These are phyloP conservation scores for Litsea cubeba DNA, from an alignment of 164 flowering plant genomes.

Conservation along the genomic window DNA sequence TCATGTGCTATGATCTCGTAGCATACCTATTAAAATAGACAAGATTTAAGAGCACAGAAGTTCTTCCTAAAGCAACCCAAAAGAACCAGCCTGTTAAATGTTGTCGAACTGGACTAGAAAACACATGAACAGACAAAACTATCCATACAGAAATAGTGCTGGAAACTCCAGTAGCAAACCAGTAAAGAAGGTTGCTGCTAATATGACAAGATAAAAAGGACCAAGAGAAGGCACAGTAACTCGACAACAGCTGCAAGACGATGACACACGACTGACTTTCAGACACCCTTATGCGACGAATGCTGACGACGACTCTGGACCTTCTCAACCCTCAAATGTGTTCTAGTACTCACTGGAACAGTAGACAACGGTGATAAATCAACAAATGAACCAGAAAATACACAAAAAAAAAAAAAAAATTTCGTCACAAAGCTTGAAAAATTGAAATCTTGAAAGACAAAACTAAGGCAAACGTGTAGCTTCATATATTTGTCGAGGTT, in stretches of 20 bases:
- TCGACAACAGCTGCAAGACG: conserved; percentile 70
- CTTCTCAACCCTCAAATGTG: conserved; percentile 48
- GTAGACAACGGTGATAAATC: conserved; percentile 58
- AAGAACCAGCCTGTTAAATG: conserved; percentile 15
- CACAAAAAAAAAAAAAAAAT: background rate
- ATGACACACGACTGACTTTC: conserved; percentile 87
- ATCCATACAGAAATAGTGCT: conserved; percentile 27
- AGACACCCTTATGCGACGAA: conserved; percentile 83
- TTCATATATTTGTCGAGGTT: conserved; percentile 11
- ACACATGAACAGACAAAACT: conserved; percentile 28
- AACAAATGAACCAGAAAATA: conserved; percentile 30
- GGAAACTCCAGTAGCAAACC: conserved; percentile 11
- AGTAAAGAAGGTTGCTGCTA: conserved; percentile 25
- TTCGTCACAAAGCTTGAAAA: conserved; percentile 1
- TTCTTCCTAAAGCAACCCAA: too few relatives aligned
- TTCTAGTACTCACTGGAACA: conserved; percentile 99
- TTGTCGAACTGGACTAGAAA: conserved; percentile 27
- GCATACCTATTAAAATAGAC: conserved; percentile 10
- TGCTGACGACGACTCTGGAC: conserved; percentile 93
- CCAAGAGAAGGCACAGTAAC: conserved; percentile 47
- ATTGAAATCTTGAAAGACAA: conserved; percentile 3
- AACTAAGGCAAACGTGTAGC: background rate
- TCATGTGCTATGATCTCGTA: conserved; percentile 12
- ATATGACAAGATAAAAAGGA: conserved; percentile 44
- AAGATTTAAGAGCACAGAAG: too few relatives aligned